Base-by-base conservation (phyloP, 805 yeast species). In the Wickerhamiella australiensis region DNA sequence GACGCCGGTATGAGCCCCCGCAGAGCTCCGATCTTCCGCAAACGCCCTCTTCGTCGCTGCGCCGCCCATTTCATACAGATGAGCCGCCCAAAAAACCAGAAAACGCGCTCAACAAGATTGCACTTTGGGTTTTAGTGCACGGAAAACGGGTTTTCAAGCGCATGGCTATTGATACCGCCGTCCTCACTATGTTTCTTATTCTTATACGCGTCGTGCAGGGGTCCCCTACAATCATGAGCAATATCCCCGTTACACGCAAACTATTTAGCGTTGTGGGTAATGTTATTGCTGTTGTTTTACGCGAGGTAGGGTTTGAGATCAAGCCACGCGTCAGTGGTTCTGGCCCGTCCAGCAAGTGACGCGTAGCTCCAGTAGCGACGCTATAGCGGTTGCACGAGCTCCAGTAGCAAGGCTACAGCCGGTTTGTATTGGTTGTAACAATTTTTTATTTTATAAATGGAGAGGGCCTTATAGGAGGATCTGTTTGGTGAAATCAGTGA, bases 291-390 rank as follows among this genome's bases (percentile, higher is more conserved):
- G 57, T 58, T 13, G 29, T 56, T 8, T 37, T 58, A 33, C 47
- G 55, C 17, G 60, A 57, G 26, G 50, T 56, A 6, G 61, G 59
- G 7, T 49, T 56, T n/a, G 60, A 58, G n/a, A 42, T 57, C 42
- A 47, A 21, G 27, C 33, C 22, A n/a, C n/a, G n/a, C n/a, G n/a
- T n/a, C n/a, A n/a, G n/a, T n/a, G n/a, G n/a, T n/a, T n/a, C n/a
- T n/a, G n/a, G n/a, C n/a, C n/a, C n/a, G n/a, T n/a, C n/a, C n/a
- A n/a, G n/a, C n/a, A n/a, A n/a, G n/a, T n/a, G n/a, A n/a, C n/a
- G n/a, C n/a, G n/a, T n/a, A n/a, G n/a, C n/a, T n/a, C n/a, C n/a
- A n/a, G n/a, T n/a, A n/a, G n/a, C n/a, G n/a, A n/a, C n/a, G n/a
- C n/a, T n/a, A n/a, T n/a, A n/a, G n/a, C n/a, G n/a, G n/a, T n/a